These are phyloP conservation scores for Gossypium arboreum DNA, from an alignment of 345 rosid species.

Conservation along the genomic window DNA sequence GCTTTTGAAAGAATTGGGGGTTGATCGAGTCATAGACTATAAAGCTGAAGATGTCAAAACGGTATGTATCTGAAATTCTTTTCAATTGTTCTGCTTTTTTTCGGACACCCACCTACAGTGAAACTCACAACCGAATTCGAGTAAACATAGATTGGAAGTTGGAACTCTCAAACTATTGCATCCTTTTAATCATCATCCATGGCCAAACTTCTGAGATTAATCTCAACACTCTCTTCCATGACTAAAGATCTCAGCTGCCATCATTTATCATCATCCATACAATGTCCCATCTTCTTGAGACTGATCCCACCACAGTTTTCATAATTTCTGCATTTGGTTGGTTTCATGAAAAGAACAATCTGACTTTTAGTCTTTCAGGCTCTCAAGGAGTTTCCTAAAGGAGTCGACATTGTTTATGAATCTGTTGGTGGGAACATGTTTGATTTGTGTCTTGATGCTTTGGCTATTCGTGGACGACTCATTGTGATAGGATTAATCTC, in stretches of 20 bases:
- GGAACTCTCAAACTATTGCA: background rate
- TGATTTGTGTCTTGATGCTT: conserved; percentile 73
- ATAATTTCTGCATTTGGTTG: background rate
- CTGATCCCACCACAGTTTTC: background rate
- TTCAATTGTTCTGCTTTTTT: background rate
- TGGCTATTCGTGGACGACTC: conserved; percentile 76
- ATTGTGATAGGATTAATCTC: conserved; percentile 96
- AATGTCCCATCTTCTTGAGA: background rate
- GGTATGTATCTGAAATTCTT: conserved; percentile 39
- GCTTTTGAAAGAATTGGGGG: conserved; percentile 77
- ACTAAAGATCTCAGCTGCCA: background rate
- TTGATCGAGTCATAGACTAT: conserved; percentile 85
- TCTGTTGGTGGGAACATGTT: conserved; percentile 96
- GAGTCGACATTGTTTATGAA: conserved; percentile 79
- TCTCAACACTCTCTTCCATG: background rate
- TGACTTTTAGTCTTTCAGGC: conserved; percentile 39
- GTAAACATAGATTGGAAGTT: too few relatives aligned
- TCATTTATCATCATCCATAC: background rate
- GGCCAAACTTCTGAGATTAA: background rate
- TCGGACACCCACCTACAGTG: background rate
- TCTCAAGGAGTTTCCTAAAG: conserved; percentile 78
- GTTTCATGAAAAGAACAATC: background rate
- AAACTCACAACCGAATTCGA: background rate
- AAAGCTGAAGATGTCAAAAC: conserved; percentile 77
- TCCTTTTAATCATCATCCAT: background rate